Evolutionary conservation across 192 early-diverging fungal genomes (phyloP).

Genomic region (Umbelopsis isabellina): DNA sequence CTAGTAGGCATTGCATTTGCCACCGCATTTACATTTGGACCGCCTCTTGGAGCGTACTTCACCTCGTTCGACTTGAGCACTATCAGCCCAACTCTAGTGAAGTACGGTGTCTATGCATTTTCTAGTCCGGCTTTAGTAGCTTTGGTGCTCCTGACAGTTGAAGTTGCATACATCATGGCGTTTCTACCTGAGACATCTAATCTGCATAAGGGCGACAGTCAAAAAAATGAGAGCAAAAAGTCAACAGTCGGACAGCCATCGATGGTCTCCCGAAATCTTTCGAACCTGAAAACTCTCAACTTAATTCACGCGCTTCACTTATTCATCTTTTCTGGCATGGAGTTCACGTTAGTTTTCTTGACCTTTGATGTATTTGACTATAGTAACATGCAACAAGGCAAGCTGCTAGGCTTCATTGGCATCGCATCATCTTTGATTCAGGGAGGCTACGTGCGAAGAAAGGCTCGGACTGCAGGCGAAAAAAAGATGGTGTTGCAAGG

Average conservation of each 20-base stretch:
- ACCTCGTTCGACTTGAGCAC: slow-evolving; percentile 56
- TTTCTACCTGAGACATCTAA: slow-evolving; percentile 77
- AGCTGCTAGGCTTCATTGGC: slow-evolving; percentile 85
- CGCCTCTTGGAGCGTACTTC: slow-evolving; percentile 85
- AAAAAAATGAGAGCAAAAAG: not conserved
- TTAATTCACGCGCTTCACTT: slow-evolving; percentile 84
- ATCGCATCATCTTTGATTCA: slow-evolving; percentile 87
- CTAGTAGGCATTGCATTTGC: slow-evolving; percentile 97
- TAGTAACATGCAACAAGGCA: slow-evolving; percentile 86
- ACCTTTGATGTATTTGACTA: slow-evolving; percentile 92
- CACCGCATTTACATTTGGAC: slow-evolving; percentile 93
- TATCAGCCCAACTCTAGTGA: slow-evolving; percentile 42
- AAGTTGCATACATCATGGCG: slow-evolving; percentile 76
- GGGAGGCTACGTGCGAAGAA: slow-evolving; percentile 89
- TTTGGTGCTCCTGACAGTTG: slow-evolving; percentile 77
- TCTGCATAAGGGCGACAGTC: slow-evolving; percentile 24
- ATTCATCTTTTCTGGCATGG: slow-evolving; percentile 97
- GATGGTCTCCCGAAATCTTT: slow-evolving; percentile 29
- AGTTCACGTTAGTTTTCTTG: slow-evolving; percentile 97
- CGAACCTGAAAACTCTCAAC: slow-evolving; percentile 59
- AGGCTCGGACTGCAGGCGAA: slow-evolving; percentile 68
- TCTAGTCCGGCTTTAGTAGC: slow-evolving; percentile 89
- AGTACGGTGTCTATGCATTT: slow-evolving; percentile 69
- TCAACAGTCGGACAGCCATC: not conserved
- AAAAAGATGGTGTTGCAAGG: slow-evolving; percentile 79